A percentile compares a stretch with the other conserved stretches of the same genome.
Conservation (phyloP, 2,329 filamentous ascomycete species). For the Simplicillium sp. region DNA sequence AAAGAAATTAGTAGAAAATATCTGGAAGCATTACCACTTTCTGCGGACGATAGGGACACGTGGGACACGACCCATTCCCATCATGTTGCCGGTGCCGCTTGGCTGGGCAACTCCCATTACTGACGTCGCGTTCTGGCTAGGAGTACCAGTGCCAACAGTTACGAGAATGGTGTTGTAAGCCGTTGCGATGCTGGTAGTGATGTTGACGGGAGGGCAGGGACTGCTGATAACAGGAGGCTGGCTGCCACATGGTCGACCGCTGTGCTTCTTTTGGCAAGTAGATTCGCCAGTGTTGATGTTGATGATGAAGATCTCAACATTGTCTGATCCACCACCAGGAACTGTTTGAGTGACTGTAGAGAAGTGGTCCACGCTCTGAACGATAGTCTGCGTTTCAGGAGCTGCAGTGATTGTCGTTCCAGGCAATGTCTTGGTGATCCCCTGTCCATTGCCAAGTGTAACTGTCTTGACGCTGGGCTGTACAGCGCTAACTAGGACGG, state of each 20-base stretch:
- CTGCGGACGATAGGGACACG: neutral
- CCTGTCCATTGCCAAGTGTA: neutral
- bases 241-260: slow-evolving; percentile 15
- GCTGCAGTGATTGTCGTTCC: slow-evolving; percentile 15
- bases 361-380: slow-evolving; percentile 9
- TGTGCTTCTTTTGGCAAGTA: slow-evolving; percentile 16
- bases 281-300: slow-evolving; percentile 19
- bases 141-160: slow-evolving; percentile 13
- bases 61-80: neutral
- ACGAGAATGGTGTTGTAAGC: slow-evolving; percentile 26
- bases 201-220: slow-evolving; percentile 12
- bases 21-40: neutral
- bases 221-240: slow-evolving; percentile 9
- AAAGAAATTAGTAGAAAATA: neutral
- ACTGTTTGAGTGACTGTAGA: slow-evolving; percentile 15
- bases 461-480: neutral
- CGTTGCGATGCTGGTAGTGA: slow-evolving; percentile 21
- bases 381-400: slow-evolving; percentile 8
- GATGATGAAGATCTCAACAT: slow-evolving; percentile 21
- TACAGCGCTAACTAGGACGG: neutral
- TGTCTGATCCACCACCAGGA: slow-evolving; percentile 11
- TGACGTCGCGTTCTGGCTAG: neutral
- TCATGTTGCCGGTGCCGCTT: neutral
- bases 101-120: neutral
- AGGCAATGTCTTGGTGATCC: neutral